Evolutionary conservation across 78 protist species (phyloP).

Genomic region (Planoprotostelium fungivorum): DNA sequence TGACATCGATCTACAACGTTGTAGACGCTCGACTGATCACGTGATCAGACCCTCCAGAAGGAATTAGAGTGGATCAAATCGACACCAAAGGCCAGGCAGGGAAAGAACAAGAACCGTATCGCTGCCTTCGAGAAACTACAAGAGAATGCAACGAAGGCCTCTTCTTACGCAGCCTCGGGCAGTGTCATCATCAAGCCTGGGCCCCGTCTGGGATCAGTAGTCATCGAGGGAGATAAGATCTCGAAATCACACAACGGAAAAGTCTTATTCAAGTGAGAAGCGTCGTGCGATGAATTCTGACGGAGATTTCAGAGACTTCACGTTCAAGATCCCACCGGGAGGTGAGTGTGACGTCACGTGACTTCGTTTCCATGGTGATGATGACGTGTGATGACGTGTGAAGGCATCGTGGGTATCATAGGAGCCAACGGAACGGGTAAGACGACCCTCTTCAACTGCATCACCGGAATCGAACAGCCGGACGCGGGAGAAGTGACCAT

Average conservation of each 20-base stretch:
- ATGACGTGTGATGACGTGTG: conserved; percentile 5
- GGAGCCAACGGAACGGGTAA: conserved; percentile 72
- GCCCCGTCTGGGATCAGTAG: conserved; percentile 49
- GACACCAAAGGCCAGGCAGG: conserved; percentile 59
- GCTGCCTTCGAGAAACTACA: conserved; percentile 37
- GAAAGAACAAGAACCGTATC: conserved; percentile 32
- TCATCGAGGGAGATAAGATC: conserved; percentile 11
- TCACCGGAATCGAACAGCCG: conserved; percentile 38
- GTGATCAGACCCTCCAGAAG: conserved; percentile 10
- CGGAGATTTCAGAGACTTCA: not conserved
- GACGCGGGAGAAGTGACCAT: conserved; percentile 14
- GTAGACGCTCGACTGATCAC: too few species aligned
- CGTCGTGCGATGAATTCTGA: not conserved
- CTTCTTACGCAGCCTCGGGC: not conserved
- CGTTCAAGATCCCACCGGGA: conserved; percentile 28
- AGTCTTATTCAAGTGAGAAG: conserved; percentile 9
- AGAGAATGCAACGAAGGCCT: conserved; percentile 12
- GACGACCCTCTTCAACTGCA: conserved; percentile 51
- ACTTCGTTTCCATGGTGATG: too few species aligned
- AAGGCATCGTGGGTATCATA: conserved; percentile 64
- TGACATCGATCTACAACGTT: not conserved
- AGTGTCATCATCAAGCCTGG: conserved; percentile 48
- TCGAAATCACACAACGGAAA: conserved; percentile 28
- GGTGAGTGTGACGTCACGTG: not conserved
- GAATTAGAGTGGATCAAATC: conserved; percentile 49